Conservation (phyloP, 768 basidiomycete genomes). For the Amanita pseudoporphyria region DNA sequence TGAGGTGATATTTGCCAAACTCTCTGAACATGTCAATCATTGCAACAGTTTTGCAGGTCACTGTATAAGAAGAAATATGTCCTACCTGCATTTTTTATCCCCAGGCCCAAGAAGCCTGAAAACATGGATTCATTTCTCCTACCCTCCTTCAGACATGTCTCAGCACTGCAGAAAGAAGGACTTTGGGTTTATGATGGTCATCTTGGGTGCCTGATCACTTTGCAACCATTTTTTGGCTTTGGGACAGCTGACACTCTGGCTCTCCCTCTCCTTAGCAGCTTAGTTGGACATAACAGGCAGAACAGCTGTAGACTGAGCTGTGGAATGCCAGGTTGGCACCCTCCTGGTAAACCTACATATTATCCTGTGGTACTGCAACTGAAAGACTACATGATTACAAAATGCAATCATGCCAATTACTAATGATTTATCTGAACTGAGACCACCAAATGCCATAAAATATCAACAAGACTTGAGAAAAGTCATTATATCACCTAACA, state of each 20-base stretch:
- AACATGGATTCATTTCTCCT: conserved; percentile 25
- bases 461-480: too few relatives aligned
- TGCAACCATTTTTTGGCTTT: background rate
- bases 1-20: too few relatives aligned
- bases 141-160: conserved; percentile 23
- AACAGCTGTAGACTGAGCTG: background rate
- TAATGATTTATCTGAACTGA: too few relatives aligned
- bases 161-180: conserved; percentile 18
- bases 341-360: background rate
- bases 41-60: too few relatives aligned
- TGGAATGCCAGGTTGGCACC: background rate
- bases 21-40: too few relatives aligned
- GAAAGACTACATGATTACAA: too few relatives aligned
- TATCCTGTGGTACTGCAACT: too few relatives aligned
- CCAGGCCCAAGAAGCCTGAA: conserved; percentile 28
- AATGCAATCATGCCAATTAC: too few relatives aligned
- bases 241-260: background rate
- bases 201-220: background rate
- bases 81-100: conserved; percentile 23
- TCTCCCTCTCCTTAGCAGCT: background rate
- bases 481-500: too few relatives aligned
- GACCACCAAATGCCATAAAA: too few relatives aligned
- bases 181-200: conserved; percentile 16
- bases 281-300: background rate
- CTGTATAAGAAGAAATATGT: conserved; percentile 23